These are phyloP conservation scores for Leccinum ponderosum DNA, from an alignment of 1,284 basidiomycete species.

Conservation along the genomic window DNA sequence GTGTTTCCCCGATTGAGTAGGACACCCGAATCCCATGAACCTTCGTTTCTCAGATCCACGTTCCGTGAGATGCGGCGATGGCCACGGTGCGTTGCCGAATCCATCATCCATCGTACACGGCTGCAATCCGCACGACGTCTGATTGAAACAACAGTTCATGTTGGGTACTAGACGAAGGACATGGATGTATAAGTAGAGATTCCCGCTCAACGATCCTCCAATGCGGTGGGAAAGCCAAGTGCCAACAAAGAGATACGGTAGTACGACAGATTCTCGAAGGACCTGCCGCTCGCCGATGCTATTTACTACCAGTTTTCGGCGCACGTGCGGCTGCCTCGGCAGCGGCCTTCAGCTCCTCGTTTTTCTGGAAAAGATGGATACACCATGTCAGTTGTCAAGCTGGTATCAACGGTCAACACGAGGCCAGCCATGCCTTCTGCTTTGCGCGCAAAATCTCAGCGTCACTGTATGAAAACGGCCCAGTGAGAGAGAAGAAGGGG, in stretches of 20 bases:
- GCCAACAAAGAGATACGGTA: constrained; percentile 7
- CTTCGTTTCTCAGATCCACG: constrained; percentile 22
- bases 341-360: constrained; percentile 55
- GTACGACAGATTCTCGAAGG: constrained; percentile 14
- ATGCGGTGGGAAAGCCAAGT: background rate
- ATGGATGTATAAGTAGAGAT: constrained; percentile 6
- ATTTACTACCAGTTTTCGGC: constrained; percentile 42
- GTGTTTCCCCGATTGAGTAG: constrained; percentile 19
- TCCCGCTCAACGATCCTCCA: constrained; percentile 19
- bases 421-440: constrained; percentile 57
- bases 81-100: constrained; percentile 4
- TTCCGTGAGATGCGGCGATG: constrained; percentile 24
- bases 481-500: constrained; percentile 25
- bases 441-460: constrained; percentile 72
- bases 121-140: background rate
- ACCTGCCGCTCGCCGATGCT: constrained; percentile 30
- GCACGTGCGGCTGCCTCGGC: constrained; percentile 30
- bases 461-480: constrained; percentile 49
- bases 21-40: constrained; percentile 1
- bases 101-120: background rate
- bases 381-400: constrained; percentile 13
- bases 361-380: constrained; percentile 45
- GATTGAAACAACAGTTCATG: constrained; percentile 14
- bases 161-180: constrained; percentile 12
- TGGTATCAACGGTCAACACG: constrained; percentile 11